Conservation (phyloP, 192 early-diverging fungal genomes). For the Backusella circina region DNA sequence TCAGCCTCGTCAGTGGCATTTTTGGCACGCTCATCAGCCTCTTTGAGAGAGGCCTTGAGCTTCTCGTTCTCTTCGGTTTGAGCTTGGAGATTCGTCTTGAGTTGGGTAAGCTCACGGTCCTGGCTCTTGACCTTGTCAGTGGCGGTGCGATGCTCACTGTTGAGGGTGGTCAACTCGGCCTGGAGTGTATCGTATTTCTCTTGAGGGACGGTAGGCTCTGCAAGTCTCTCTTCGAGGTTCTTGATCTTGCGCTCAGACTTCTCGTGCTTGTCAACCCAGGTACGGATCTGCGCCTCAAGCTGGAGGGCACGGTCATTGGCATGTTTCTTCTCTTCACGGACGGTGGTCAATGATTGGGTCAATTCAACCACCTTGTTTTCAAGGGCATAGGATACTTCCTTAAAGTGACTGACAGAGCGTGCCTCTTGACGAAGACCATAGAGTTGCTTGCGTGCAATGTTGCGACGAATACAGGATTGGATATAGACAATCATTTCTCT, state of each 20-base stretch:
- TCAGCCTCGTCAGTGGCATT: constrained; percentile 60
- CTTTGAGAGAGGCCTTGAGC: constrained; percentile 45
- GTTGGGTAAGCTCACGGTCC: constrained; percentile 60
- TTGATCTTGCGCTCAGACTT: constrained; percentile 59
- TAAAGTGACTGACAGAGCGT: constrained; percentile 86
- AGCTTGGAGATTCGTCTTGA: constrained; percentile 44
- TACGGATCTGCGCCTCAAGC: constrained; percentile 60
- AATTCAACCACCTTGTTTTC: constrained; percentile 97
- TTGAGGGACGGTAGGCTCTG: constrained; percentile 57
- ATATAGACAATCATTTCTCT: constrained; percentile 61
- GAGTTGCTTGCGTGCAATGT: constrained; percentile 65
- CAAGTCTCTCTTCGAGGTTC: constrained; percentile 39
- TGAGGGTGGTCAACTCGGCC: constrained; percentile 47
- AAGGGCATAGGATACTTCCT: constrained; percentile 90
- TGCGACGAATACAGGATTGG: constrained; percentile 82
- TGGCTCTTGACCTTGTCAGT: constrained; percentile 53
- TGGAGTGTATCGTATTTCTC: constrained; percentile 52
- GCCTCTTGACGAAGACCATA: constrained; percentile 77
- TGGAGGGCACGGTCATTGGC: constrained; percentile 53
- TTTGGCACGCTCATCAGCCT: constrained; percentile 28
- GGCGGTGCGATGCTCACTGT: constrained; percentile 56
- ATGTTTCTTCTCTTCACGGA: constrained; percentile 66
- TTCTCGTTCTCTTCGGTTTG: constrained; percentile 65
- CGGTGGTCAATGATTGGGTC: constrained; percentile 68
- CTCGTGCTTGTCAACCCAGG: constrained; percentile 72